Percentiles rank a stretch among this genome's conserved stretches.
Evolutionary conservation across 352 stramenopile genomes (phyloP).

Genomic region (Thalassiosira exigua): DNA sequence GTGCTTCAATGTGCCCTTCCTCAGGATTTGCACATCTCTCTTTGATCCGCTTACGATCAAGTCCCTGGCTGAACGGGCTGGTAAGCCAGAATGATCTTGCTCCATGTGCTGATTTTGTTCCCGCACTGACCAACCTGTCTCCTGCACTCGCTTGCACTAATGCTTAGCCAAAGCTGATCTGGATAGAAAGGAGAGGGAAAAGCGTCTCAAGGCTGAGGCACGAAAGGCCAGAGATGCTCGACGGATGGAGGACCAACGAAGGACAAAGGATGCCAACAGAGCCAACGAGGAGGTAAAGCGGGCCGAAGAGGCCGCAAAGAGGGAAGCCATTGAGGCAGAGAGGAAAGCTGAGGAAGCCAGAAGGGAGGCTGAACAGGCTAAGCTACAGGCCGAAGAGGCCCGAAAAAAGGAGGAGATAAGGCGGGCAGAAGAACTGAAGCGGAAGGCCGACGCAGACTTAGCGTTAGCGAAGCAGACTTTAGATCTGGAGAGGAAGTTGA

Average conservation of each 20-base stretch:
- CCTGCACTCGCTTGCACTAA: neutral
- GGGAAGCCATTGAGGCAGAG: neutral
- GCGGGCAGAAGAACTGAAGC: conserved; percentile 18
- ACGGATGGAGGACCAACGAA: neutral
- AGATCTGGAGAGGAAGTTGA: neutral
- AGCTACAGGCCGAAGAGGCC: conserved; percentile 3
- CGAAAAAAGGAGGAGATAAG: neutral
- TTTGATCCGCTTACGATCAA: neutral
- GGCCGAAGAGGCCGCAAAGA: conserved; percentile 16
- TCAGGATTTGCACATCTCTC: neutral
- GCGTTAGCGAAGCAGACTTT: conserved; percentile 7
- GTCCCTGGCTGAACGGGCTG: conserved; percentile 41
- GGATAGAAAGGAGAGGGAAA: conserved; percentile 37
- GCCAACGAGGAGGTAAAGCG: conserved; percentile 22
- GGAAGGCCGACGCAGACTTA: conserved; percentile 36
- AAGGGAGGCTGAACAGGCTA: no score
- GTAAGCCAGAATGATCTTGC: conserved; percentile 7
- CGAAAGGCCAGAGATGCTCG: conserved; percentile 16
- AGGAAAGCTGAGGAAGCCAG: conserved; percentile 12
- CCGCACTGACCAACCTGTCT: neutral
- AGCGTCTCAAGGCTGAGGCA: conserved; percentile 29
- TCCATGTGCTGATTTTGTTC: neutral
- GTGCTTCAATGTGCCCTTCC: neutral
- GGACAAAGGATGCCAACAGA: conserved; percentile 10
- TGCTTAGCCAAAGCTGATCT: conserved; percentile 43